Base-by-base conservation (phyloP, 768 basidiomycete species). In the Rossbeevera mucosa region DNA sequence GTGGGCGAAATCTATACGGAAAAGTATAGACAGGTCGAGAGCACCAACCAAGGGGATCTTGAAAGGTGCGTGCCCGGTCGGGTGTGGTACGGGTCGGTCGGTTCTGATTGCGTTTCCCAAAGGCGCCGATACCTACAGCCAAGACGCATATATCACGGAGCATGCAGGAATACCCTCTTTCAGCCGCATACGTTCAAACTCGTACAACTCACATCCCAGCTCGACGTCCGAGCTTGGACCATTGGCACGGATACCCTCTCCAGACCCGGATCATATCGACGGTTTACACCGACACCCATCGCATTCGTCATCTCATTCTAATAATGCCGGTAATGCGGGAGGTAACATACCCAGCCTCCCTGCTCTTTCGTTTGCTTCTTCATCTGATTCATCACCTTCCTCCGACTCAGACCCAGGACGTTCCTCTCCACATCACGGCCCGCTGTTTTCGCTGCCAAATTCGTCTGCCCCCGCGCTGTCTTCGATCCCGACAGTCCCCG, bases 381-480 rank as follows among this genome's bases (percentile, higher is more conserved):
- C 63, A 58, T 73, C 53, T 71, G 70, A 54, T 60, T 44, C 58
- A 58, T 66, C 64, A 28, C 69, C 33, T 53, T 71, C 50, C 72
- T 44, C 67, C 71, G 52, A 77, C 18, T 55, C 74, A 56, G 69
- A 74, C 54, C 62, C 69, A 31, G 69, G 67, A 51, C 69, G 66
- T 52, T 62, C 68, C 16, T 64, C 66, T 21, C 66, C 72, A 26
- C 68, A 76, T 31, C 61, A 64, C 24, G 67, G 70, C 40, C 64
- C 74, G 3, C 74, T 91, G 24, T 95, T 92, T 75, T 83, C 79
- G 56, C 85, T 94, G 62, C 84, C 94, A n/a, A 82, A 76, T 71
- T 91, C 88, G 14, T 96, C 94, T 11, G 94, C 93, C 1, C 95
- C 96, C 0, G 85, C 87, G 5, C 72, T 98, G 45, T 84, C 88